These are phyloP conservation scores for Aleurites moluccanus DNA, from an alignment of 441 rosid genomes.

Conservation along the genomic window DNA sequence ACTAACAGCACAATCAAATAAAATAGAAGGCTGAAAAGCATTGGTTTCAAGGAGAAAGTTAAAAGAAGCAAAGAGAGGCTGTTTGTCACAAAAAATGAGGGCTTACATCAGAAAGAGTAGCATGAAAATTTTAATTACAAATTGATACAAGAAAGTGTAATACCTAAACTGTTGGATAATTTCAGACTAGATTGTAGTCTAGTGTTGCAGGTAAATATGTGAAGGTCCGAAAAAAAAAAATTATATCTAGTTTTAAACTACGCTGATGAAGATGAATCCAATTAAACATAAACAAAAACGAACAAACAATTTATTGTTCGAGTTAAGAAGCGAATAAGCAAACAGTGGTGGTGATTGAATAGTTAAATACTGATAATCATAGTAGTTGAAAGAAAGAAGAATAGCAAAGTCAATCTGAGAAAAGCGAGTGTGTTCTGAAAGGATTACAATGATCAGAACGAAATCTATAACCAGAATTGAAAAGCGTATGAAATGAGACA, in stretches of 20 bases:
- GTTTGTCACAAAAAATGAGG: not conserved
- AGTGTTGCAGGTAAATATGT: no score
- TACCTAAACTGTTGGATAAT: not conserved
- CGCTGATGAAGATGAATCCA: not conserved
- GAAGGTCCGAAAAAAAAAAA: not conserved
- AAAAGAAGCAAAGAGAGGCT: not conserved
- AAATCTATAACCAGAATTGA: slow-evolving; percentile 3
- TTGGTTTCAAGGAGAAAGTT: not conserved
- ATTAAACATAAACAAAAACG: no score
- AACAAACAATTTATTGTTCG: not conserved
- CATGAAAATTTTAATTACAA: not conserved
- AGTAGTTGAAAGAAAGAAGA: not conserved
- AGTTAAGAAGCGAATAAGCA: not conserved
- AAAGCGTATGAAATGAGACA: not conserved
- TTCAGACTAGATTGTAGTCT: not conserved
- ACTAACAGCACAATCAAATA: not conserved
- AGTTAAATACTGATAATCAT: not conserved
- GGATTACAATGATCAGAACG: not conserved
- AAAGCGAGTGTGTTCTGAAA: no score
- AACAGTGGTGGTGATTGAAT: not conserved
- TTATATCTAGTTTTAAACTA: not conserved
- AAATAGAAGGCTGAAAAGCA: not conserved
- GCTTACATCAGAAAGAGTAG: not conserved
- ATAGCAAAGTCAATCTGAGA: not conserved
- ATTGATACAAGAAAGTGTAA: not conserved